Conservation (phyloP, 768 basidiomycete species). For the Phanerochaete carnosa region DNA sequence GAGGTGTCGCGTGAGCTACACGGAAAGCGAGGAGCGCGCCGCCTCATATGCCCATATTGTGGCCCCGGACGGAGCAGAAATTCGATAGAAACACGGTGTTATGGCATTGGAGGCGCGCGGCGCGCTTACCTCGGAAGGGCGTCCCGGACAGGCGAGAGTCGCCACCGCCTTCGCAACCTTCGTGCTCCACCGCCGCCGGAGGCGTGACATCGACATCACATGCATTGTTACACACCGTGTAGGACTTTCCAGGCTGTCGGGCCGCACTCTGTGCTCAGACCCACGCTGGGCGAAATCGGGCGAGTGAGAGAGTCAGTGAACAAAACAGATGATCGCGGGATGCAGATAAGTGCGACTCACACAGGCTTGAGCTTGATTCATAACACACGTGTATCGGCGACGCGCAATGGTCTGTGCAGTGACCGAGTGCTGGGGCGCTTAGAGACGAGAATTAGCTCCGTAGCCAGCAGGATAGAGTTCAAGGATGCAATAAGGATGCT, state of each 20-base stretch:
- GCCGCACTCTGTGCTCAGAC: not conserved
- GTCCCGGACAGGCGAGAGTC: not conserved
- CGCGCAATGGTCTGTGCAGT: not conserved
- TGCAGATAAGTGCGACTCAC: too few species aligned
- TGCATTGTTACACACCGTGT: conserved; percentile 1
- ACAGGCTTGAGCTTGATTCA: not conserved
- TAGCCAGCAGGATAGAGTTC: not conserved
- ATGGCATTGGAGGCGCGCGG: not conserved
- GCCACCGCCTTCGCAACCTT: not conserved
- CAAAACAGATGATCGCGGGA: not conserved
- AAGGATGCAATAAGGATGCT: not conserved
- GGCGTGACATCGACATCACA: conserved; percentile 5
- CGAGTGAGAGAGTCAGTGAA: not conserved
- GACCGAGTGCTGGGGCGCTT: not conserved
- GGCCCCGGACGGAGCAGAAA: not conserved
- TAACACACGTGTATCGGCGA: not conserved
- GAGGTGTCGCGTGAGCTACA: not conserved
- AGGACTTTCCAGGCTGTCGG: not conserved
- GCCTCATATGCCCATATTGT: not conserved
- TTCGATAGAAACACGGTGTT: not conserved
- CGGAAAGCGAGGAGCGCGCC: not conserved
- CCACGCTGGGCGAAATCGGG: not conserved
- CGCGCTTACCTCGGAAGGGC: not conserved
- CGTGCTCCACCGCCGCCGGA: not conserved
- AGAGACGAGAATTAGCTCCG: not conserved